Conservation (phyloP, 306 rosid genomes). For the Acacia acuminata region DNA sequence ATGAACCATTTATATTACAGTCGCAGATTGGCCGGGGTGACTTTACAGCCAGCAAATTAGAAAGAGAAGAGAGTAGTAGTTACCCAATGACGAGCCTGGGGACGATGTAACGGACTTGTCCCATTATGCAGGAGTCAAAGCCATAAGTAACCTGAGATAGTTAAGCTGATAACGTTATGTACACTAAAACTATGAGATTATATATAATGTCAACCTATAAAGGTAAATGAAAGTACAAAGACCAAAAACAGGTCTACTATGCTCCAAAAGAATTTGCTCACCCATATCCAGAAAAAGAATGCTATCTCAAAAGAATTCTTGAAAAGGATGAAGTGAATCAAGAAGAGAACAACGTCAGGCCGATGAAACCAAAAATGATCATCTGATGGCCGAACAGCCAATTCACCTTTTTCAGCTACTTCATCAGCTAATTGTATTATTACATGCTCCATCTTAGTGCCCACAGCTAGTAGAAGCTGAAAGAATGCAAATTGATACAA, state of each 20-base stretch:
- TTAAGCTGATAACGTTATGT: conserved; percentile 21
- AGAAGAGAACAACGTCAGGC: conserved; percentile 72
- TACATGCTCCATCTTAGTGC: conserved; percentile 86
- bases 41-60: not conserved
- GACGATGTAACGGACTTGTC: conserved; percentile 61
- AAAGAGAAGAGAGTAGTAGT: not conserved
- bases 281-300: conserved; percentile 96
- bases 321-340: conserved; percentile 93
- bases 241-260: not conserved
- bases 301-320: conserved; percentile 96
- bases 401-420: conserved; percentile 94
- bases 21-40: not conserved
- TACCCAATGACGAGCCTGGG: conserved; percentile 91
- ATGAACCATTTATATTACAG: not conserved
- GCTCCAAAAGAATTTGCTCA: conserved; percentile 42
- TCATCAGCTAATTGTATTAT: conserved; percentile 83
- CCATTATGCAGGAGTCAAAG: conserved; percentile 92
- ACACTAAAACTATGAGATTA: not conserved
- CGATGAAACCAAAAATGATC: conserved; percentile 82
- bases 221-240: not conserved
- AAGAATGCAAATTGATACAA: conserved; percentile 27
- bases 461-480: conserved; percentile 91
- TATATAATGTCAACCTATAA: not conserved
- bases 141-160: conserved; percentile 66
- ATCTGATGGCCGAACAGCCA: conserved; percentile 82